These are phyloP conservation scores for Aleurites moluccanus DNA, from an alignment of 441 rosid species.

Conservation along the genomic window DNA sequence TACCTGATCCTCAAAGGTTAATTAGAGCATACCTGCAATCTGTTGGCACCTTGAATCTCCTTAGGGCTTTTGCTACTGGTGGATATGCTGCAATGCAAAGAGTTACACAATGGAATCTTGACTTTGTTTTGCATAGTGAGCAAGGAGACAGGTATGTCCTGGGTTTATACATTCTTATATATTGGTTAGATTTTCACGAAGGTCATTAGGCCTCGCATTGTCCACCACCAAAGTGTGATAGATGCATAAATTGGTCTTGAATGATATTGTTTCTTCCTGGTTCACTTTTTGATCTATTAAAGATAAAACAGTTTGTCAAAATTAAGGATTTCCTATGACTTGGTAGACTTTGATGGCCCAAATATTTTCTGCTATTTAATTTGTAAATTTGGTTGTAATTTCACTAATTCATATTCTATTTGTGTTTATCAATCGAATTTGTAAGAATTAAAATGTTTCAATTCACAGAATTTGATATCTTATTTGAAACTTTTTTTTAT, in stretches of 20 bases:
- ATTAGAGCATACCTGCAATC: constrained; percentile 56
- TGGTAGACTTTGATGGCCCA: not conserved
- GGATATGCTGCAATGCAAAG: constrained; percentile 67
- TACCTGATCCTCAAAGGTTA: constrained; percentile 64
- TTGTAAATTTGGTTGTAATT: not conserved
- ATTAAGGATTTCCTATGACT: not conserved
- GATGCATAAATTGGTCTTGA: not conserved
- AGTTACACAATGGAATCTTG: constrained; percentile 59
- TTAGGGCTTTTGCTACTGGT: constrained; percentile 58
- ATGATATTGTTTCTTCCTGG: not conserved
- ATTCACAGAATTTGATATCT: not conserved
- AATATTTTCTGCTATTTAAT: constrained; percentile 1
- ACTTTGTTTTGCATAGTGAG: constrained; percentile 48
- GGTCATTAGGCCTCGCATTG: not conserved
- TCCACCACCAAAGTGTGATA: not conserved
- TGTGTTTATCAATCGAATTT: not conserved
- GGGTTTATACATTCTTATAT: not conserved
- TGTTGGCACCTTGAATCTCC: constrained; percentile 54
- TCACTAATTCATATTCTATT: not conserved
- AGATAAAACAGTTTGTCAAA: not conserved
- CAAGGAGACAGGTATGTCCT: constrained; percentile 52
- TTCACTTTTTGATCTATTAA: not conserved
- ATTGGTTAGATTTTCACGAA: not conserved
- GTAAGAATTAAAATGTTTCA: not conserved
- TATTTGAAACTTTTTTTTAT: not conserved